Conservation (phyloP, 1,284 basidiomycete genomes). For the Heliocybe sulcata region DNA sequence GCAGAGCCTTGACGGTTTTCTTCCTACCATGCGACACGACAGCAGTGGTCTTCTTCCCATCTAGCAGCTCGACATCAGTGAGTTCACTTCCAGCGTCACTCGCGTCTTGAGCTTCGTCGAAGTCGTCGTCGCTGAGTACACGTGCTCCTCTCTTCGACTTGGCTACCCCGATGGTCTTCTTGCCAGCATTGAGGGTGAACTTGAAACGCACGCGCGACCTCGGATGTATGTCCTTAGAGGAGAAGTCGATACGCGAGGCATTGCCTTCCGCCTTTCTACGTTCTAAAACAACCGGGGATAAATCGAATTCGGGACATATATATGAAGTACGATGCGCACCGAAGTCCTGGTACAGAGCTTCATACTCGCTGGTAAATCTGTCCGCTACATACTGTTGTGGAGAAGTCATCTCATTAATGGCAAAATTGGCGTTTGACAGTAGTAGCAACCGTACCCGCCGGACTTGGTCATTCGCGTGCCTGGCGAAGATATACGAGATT, state of each 20-base stretch:
- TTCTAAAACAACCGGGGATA: slow-evolving; percentile 24
- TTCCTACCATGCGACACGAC: slow-evolving; percentile 9
- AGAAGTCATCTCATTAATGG: slow-evolving; percentile 2
- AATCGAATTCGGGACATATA: slow-evolving; percentile 1
- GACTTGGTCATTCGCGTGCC: slow-evolving; percentile 47
- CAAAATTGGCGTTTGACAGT: neutral
- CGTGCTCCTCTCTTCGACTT: slow-evolving; percentile 10
- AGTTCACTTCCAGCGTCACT: slow-evolving; percentile 13
- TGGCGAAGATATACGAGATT: slow-evolving; percentile 51
- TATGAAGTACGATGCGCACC: slow-evolving; percentile 30
- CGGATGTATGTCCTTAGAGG: slow-evolving; percentile 51
- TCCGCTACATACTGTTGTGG: slow-evolving; percentile 31
- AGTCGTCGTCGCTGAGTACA: slow-evolving; percentile 14
- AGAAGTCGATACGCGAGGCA: slow-evolving; percentile 50
- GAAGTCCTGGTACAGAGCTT: slow-evolving; percentile 46
- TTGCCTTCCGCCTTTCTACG: slow-evolving; percentile 29
- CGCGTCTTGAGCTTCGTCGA: slow-evolving; percentile 22
- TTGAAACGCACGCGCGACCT: slow-evolving; percentile 36
- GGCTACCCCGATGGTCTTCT: slow-evolving; percentile 2
- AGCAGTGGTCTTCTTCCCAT: slow-evolving; percentile 20
- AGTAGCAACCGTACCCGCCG: slow-evolving; percentile 38
- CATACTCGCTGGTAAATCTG: slow-evolving; percentile 30
- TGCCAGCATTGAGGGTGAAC: slow-evolving; percentile 21
- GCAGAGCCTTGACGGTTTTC: slow-evolving; percentile 23
- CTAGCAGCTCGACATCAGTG: slow-evolving; percentile 6